Conservation (phyloP, 78 protist species). For the Cavenderia fasciculata region DNA sequence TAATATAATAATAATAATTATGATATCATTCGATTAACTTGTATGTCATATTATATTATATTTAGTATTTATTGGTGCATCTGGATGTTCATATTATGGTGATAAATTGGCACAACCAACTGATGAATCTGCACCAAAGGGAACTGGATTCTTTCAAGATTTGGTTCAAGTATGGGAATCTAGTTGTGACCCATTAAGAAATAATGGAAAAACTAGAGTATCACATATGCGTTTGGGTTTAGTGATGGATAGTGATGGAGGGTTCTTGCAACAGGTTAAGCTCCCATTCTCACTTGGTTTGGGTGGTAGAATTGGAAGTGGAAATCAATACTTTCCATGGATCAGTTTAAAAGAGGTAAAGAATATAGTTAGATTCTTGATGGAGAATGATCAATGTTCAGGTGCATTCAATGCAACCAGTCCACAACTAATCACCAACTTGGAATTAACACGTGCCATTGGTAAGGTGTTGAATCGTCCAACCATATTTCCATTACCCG, state of each 20-base stretch:
- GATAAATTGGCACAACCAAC: background rate
- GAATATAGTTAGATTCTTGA: too few species aligned
- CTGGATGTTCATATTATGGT: slow-evolving; percentile 41
- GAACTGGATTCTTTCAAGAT: slow-evolving; percentile 26
- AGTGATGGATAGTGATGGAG: background rate
- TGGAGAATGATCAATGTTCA: too few species aligned
- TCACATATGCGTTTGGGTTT: background rate
- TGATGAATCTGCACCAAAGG: slow-evolving; percentile 36
- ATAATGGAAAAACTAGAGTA: too few species aligned
- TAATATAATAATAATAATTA: too few species aligned
- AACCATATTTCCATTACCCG: background rate
- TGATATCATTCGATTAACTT: too few species aligned
- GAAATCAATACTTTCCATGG: background rate
- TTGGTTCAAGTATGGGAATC: slow-evolving; percentile 37
- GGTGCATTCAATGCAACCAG: background rate
- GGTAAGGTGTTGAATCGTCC: background rate
- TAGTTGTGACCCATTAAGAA: background rate
- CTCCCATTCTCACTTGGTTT: background rate
- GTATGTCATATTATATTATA: too few species aligned
- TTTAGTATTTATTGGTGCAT: slow-evolving; percentile 10
- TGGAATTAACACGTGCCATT: background rate
- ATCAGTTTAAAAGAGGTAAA: background rate
- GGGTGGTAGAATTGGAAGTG: background rate
- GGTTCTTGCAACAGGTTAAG: background rate
- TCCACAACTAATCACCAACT: background rate